Evolutionary conservation across 2,329 filamentous ascomycete species (phyloP).

Genomic region (Diplodia corticola): DNA sequence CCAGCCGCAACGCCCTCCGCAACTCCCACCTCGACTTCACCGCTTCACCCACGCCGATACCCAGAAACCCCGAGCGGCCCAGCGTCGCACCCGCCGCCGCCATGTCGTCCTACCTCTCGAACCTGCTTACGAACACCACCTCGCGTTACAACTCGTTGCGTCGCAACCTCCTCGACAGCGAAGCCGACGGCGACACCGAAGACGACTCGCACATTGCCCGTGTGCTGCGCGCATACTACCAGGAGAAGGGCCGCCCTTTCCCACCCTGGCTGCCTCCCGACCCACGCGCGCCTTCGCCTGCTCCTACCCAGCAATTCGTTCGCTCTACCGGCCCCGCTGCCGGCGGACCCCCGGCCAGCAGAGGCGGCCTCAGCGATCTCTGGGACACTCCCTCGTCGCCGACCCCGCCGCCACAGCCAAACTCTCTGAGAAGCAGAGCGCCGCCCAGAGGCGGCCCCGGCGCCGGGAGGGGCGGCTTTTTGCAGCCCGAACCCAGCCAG

Average conservation of each 20-base stretch:
- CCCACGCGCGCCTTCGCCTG: slow-evolving; percentile 68
- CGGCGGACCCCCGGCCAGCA: slow-evolving; percentile 38
- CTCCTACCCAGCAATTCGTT: slow-evolving; percentile 51
- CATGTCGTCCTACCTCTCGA: slow-evolving; percentile 75
- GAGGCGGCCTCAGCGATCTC: slow-evolving; percentile 58
- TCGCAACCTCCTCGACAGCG: slow-evolving; percentile 65
- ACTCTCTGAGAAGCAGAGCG: slow-evolving; percentile 44
- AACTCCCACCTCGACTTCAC: slow-evolving; percentile 8
- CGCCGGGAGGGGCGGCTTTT: slow-evolving; percentile 32
- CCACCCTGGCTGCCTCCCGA: slow-evolving; percentile 88
- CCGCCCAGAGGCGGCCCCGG: slow-evolving; percentile 47
- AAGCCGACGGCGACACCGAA: slow-evolving; percentile 59
- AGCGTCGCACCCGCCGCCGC: slow-evolving; percentile 5
- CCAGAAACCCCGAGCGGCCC: not conserved
- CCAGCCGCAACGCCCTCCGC: slow-evolving; percentile 9
- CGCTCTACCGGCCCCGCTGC: slow-evolving; percentile 36
- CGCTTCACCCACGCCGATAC: slow-evolving; percentile 1
- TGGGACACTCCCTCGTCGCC: slow-evolving; percentile 53
- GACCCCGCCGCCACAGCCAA: slow-evolving; percentile 41
- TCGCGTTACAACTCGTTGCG: slow-evolving; percentile 60
- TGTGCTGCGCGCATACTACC: slow-evolving; percentile 89
- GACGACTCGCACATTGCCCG: slow-evolving; percentile 95
- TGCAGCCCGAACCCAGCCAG: slow-evolving; percentile 33
- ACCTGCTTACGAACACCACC: slow-evolving; percentile 60
- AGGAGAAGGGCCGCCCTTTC: slow-evolving; percentile 77